These are phyloP conservation scores for Funneliformis geosporum DNA, from an alignment of 192 early-diverging fungal species.

Conservation along the genomic window DNA sequence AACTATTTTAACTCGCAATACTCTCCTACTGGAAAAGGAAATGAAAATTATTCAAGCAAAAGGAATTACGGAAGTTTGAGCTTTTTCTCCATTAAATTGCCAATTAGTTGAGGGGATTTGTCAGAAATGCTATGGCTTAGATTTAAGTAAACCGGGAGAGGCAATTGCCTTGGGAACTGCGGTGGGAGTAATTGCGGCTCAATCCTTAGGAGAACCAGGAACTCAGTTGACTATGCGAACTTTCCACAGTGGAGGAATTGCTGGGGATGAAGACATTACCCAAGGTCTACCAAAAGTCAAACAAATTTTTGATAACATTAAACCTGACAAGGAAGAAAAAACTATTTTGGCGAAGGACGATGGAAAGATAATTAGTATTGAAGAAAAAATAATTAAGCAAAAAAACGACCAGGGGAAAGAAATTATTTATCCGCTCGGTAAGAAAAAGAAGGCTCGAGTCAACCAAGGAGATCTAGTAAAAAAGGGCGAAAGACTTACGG, in stretches of 20 bases:
- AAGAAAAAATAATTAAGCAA: conserved; percentile 1
- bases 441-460: background rate
- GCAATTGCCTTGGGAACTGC: background rate
- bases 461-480: background rate
- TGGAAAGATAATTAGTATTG: background rate
- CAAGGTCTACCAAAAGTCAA: conserved; percentile 29
- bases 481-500: background rate
- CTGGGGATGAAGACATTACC: conserved; percentile 20
- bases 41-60: background rate
- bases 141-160: conserved; percentile 16
- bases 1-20: background rate
- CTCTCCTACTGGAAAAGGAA: background rate
- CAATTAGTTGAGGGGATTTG: conserved; percentile 10
- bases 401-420: background rate
- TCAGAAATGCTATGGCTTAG: conserved; percentile 22
- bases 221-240: conserved; percentile 27
- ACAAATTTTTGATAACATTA: conserved; percentile 23
- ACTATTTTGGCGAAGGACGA: background rate
- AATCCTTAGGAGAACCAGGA: conserved; percentile 20
- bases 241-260: conserved; percentile 9
- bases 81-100: conserved; percentile 9
- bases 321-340: conserved; percentile 8
- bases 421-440: background rate
- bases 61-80: background rate
- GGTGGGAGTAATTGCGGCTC: conserved; percentile 17